phyloP scores from a whole-genome alignment of 371 early-diverging fungal species.

The Mortierella sp. region DNA sequence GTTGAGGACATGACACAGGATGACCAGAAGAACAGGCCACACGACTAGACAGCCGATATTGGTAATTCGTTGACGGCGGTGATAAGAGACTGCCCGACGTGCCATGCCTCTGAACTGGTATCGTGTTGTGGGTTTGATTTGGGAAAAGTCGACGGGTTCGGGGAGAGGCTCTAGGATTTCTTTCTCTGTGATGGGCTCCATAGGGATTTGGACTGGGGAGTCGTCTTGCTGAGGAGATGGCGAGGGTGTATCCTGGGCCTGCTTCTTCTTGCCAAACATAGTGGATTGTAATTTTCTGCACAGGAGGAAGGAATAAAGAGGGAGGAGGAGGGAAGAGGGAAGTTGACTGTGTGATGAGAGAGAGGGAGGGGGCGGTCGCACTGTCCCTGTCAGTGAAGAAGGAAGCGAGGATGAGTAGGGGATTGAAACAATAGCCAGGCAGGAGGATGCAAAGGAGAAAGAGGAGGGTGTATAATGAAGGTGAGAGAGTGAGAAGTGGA shows the following conservation, averaged over 20 bases:
- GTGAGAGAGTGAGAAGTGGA: no score
- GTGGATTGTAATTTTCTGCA: background rate
- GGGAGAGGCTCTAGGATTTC: constrained; percentile 37
- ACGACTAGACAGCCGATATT: constrained; percentile 71
- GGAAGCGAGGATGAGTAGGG: no score
- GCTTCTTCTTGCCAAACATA: background rate
- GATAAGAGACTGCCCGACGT: constrained; percentile 69
- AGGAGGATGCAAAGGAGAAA: no score
- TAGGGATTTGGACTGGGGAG: constrained; percentile 23
- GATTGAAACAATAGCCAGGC: no score
- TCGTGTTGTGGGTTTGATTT: constrained; percentile 18
- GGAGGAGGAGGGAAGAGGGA: background rate
- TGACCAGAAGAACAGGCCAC: constrained; percentile 65
- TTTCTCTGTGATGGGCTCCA: constrained; percentile 17
- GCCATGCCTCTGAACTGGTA: constrained; percentile 48
- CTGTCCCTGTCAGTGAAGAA: no score
- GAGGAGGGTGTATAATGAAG: no score
- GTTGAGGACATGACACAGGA: constrained; percentile 33
- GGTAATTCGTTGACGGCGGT: constrained; percentile 70
- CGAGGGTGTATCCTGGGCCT: background rate
- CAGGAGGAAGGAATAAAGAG: constrained; percentile 13
- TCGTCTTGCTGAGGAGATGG: background rate
- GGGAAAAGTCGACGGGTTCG: constrained; percentile 40
- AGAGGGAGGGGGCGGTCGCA: no score
- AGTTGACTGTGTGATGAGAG: no score